Evolutionary conservation across 345 rosid genomes (phyloP), one percentile per base, ranked within the genome.

Genomic region (Clausena lansium): DNA sequence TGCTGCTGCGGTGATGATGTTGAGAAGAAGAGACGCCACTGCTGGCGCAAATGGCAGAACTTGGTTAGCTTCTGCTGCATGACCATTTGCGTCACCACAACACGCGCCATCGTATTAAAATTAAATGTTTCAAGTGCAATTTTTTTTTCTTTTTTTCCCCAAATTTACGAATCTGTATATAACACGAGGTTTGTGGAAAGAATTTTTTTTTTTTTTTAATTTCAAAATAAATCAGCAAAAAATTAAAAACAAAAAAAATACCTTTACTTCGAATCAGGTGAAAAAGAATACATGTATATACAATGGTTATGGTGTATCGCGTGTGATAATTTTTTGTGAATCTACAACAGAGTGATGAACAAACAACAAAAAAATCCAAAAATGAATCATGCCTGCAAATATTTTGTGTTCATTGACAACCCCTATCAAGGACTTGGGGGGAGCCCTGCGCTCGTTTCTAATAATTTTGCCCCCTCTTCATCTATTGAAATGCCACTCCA

Each of bases 401-500:
- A 24, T 32, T 64, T 65, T n/a, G 25, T 52, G 41, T 38, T 65
- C 50, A 28, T 60, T 2, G 60, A 64, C 71, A 50, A 54, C 70
- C 35, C 67, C 71, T 69, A 32, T 82, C 82, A 79, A 60, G 80
- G 78, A 68, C 77, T 83, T 22, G 78, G 83, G 24, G 91, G 87
- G 75, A 85, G 86, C 76, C 67, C 80, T 22, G 85, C 76, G 47
- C 69, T 73, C 20, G 76, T 59, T 45, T 88, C 90, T 32, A 84
- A 57, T 75, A 88, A 65, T 76, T 86, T 80, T 20, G 81, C 89
- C 24, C 73, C 86, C 68, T 89, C 88, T 61, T 86, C 92, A 32
- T 86, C 89, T 77, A 82, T 73, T 14, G 93, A 85, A 77, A 82
- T 85, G 79, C 80, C 88, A 81, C 88, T 87, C 97, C 96, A 96